Conservation (phyloP, 306 rosid genomes). For the Quercus bicolor region DNA sequence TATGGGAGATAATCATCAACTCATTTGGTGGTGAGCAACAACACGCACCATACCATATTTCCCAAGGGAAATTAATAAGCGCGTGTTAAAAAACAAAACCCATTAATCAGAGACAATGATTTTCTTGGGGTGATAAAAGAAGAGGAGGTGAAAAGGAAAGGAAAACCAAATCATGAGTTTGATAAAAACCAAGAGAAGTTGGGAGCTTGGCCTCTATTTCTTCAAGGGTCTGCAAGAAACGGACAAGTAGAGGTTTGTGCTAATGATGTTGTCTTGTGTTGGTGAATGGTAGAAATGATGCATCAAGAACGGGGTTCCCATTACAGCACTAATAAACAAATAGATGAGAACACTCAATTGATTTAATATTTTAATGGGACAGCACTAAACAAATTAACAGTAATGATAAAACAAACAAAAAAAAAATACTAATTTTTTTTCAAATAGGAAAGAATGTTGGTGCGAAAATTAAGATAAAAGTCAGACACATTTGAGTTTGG, state of each 20-base stretch:
- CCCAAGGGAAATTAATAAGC: conserved; percentile 31
- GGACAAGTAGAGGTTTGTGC: conserved; percentile 63
- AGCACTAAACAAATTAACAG: background rate
- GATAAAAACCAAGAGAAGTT: conserved; percentile 45
- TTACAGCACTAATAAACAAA: conserved; percentile 29
- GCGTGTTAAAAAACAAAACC: conserved; percentile 68
- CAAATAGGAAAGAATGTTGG: background rate
- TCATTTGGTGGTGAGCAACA: conserved; percentile 78
- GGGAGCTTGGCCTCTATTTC: conserved; percentile 25
- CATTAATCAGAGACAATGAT: conserved; percentile 53
- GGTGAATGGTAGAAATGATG: conserved; percentile 81
- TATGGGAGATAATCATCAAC: conserved; percentile 67
- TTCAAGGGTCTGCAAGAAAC: conserved; percentile 42
- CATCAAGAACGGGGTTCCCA: conserved; percentile 68
- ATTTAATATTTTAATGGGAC: background rate
- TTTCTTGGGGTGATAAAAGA: conserved; percentile 22
- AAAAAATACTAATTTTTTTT: background rate
- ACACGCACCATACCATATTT: conserved; percentile 32
- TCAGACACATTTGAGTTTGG: background rate
- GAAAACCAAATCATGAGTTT: conserved; percentile 59
- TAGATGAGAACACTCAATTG: background rate
- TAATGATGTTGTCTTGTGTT: conserved; percentile 92
- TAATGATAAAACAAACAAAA: conserved; percentile 31
- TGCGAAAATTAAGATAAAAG: background rate
- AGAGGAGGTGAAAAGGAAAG: conserved; percentile 20